phyloP scores from a whole-genome alignment of 2,329 filamentous ascomycete species.

The Fusarium sp. region DNA sequence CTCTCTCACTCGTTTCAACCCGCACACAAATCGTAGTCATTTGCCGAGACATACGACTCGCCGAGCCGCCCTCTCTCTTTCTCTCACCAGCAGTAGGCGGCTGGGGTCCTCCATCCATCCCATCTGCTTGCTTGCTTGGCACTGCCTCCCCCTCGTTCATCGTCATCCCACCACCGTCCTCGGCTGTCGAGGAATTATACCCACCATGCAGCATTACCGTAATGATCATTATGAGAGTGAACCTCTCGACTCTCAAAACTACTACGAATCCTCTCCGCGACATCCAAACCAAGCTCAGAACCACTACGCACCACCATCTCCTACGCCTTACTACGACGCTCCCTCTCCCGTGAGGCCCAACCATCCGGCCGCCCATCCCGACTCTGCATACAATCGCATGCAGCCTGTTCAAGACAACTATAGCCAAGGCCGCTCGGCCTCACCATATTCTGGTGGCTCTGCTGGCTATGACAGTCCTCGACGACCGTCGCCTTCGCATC shows the following conservation, averaged over 20 bases:
- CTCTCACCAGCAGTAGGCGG: conserved; percentile 28
- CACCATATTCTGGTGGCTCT: conserved; percentile 33
- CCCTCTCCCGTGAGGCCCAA: conserved; percentile 27
- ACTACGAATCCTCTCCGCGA: conserved; percentile 38
- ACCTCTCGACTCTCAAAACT: conserved; percentile 45
- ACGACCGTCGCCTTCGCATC: conserved; percentile 30
- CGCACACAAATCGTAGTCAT: conserved; percentile 7
- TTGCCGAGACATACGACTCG: conserved; percentile 21
- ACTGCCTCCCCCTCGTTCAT: conserved; percentile 17
- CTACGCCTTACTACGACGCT: conserved; percentile 43
- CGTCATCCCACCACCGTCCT: conserved; percentile 17
- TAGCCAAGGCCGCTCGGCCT: conserved; percentile 26
- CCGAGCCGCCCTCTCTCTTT: conserved; percentile 12
- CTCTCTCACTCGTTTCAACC: conserved; percentile 25
- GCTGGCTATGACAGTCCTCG: conserved; percentile 36
- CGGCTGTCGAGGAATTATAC: conserved; percentile 23
- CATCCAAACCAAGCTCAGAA: conserved; percentile 36
- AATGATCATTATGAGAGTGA: conserved; percentile 50
- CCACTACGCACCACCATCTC: conserved; percentile 36
- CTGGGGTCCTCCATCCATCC: conserved; percentile 32
- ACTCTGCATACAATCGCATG: conserved; percentile 37
- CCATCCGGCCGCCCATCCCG: conserved; percentile 40
- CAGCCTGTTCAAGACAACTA: conserved; percentile 35
- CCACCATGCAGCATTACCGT: conserved; percentile 48
- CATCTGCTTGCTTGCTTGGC: conserved; percentile 26